Percentiles rank a stretch among this genome's conserved stretches.
phyloP scores from a whole-genome alignment of 768 basidiomycete species.

The Serendipita vermifera region DNA sequence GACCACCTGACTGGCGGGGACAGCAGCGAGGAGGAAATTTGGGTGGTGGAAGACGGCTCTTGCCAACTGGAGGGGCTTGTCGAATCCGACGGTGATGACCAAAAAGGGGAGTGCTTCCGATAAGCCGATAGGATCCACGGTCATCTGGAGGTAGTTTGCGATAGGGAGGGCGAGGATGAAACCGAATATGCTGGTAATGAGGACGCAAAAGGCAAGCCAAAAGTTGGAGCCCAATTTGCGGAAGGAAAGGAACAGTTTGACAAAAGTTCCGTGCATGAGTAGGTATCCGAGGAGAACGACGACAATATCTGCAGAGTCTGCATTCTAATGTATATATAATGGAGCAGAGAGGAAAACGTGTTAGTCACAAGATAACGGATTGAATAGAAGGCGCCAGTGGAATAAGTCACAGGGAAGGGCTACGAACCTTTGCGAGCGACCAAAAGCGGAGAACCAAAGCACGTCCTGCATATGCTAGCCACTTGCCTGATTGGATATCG shows the following conservation, averaged over 20 bases:
- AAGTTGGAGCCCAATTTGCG: slow-evolving; percentile 69
- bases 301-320: slow-evolving; percentile 90
- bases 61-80: slow-evolving; percentile 89
- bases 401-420: slow-evolving; percentile 6
- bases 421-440: slow-evolving; percentile 61
- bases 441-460: slow-evolving; percentile 71
- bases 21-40: slow-evolving; percentile 28
- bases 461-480: slow-evolving; percentile 78
- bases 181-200: slow-evolving; percentile 68
- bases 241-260: slow-evolving; percentile 78
- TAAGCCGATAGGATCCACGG: slow-evolving; percentile 82
- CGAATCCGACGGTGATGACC: slow-evolving; percentile 95
- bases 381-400: slow-evolving; percentile 8
- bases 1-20: slow-evolving; percentile 61
- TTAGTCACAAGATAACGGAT: neutral
- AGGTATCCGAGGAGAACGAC: slow-evolving; percentile 88
- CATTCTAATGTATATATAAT: no score
- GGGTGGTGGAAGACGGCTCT: slow-evolving; percentile 80
- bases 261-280: slow-evolving; percentile 92
- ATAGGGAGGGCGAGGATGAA: slow-evolving; percentile 74
- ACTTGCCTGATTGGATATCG: slow-evolving; percentile 68
- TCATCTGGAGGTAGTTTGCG: slow-evolving; percentile 65
- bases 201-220: slow-evolving; percentile 56
- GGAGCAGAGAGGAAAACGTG: slow-evolving; percentile 14
- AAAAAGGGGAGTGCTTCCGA: slow-evolving; percentile 96